phyloP scores from a whole-genome alignment of 1,139 yeast genomes.

The Yamadazyma songkhlaensis region DNA sequence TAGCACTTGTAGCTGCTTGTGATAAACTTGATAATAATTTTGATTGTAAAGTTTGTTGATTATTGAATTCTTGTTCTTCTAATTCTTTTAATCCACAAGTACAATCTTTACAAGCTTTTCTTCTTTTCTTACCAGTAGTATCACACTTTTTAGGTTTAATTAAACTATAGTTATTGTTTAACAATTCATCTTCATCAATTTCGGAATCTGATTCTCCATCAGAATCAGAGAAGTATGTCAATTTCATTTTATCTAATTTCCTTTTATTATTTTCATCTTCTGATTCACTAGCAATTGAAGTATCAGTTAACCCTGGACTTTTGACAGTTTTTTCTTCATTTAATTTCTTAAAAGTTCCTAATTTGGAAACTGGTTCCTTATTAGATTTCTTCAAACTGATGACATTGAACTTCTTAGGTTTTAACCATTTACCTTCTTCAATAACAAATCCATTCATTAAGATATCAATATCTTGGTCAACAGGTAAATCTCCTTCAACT shows the following conservation, averaged over 20 bases:
- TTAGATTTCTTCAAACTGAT: conserved; percentile 26
- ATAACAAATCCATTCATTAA: conserved; percentile 64
- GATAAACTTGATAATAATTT: conserved; percentile 48
- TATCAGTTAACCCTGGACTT: conserved; percentile 38
- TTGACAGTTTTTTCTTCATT: conserved; percentile 1
- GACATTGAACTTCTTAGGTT: conserved; percentile 34
- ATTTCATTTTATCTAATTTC: conserved; percentile 45
- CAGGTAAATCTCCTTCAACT: conserved; percentile 52
- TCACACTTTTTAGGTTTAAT: conserved; percentile 50
- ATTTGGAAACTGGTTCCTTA: conserved; percentile 8
- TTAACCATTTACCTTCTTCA: conserved; percentile 39
- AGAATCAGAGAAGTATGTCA: conserved; percentile 49
- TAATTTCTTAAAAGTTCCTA: conserved; percentile 29
- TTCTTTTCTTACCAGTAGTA: conserved; percentile 61
- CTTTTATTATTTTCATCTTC: conserved; percentile 39
- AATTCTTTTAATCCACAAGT: conserved; percentile 92
- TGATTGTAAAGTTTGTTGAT: conserved; percentile 47
- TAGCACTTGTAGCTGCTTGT: conserved; percentile 51
- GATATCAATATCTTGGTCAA: conserved; percentile 53
- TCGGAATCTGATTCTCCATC: conserved; percentile 29
- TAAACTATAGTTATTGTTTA: conserved; percentile 32
- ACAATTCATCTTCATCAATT: conserved; percentile 44
- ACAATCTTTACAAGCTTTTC: conserved; percentile 94
- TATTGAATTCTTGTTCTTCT: conserved; percentile 55
- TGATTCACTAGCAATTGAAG: conserved; percentile 36